phyloP scores from a whole-genome alignment of 1,284 basidiomycete species.

The Tilletiaria anomala region DNA sequence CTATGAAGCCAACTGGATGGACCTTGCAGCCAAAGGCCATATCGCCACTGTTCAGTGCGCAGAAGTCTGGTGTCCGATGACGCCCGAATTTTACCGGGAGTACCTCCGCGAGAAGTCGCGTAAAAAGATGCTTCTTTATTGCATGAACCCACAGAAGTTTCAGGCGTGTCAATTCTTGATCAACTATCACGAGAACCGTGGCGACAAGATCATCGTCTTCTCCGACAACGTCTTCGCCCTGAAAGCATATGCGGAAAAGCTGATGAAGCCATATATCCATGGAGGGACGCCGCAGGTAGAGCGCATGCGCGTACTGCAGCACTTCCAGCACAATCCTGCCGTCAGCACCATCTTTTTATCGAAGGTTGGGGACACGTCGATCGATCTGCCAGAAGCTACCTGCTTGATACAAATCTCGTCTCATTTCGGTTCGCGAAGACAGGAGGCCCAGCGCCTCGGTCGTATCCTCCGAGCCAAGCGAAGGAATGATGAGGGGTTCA shows the following conservation, averaged over 20 bases:
- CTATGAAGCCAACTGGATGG: slow-evolving; percentile 99
- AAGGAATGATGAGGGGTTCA: slow-evolving; percentile 97
- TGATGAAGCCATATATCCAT: slow-evolving; percentile 89
- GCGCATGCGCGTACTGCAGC: slow-evolving; percentile 81
- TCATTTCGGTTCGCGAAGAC: slow-evolving; percentile 92
- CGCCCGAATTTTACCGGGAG: slow-evolving; percentile 98
- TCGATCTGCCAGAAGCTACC: slow-evolving; percentile 95
- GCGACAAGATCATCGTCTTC: slow-evolving; percentile 99
- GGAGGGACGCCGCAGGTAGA: slow-evolving; percentile 91
- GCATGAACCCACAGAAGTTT: slow-evolving; percentile 99
- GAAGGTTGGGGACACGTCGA: slow-evolving; percentile 98
- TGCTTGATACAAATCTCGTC: slow-evolving; percentile 99
- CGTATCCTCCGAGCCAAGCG: slow-evolving; percentile 86
- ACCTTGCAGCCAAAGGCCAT: slow-evolving; percentile 94
- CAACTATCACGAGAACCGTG: slow-evolving; percentile 91
- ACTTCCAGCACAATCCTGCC: slow-evolving; percentile 82
- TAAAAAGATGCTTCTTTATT: slow-evolving; percentile 90
- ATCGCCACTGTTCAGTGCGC: slow-evolving; percentile 98
- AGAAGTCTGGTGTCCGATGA: slow-evolving; percentile 99
- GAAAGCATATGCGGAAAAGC: slow-evolving; percentile 88
- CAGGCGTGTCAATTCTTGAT: slow-evolving; percentile 98
- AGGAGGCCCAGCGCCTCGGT: slow-evolving; percentile 93
- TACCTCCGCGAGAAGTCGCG: slow-evolving; percentile 83
- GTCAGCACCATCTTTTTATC: slow-evolving; percentile 98
- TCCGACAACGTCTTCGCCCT: slow-evolving; percentile 96